These are phyloP conservation scores for Sporothrix sp. DNA, from an alignment of 2,329 filamentous ascomycete genomes.

Conservation along the genomic window DNA sequence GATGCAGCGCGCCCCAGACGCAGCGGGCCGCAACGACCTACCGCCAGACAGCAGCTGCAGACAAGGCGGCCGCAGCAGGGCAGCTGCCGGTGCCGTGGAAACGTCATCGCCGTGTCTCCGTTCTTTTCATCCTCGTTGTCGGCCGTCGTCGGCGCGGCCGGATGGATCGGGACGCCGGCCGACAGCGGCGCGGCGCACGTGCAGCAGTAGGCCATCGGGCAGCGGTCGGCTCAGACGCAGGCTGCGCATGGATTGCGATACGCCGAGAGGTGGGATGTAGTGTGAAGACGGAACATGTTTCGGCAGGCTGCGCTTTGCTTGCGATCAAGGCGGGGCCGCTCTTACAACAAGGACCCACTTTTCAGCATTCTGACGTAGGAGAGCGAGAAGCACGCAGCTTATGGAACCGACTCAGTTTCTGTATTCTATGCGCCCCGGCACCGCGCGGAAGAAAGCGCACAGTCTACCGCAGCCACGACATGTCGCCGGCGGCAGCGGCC, in stretches of 20 bases:
- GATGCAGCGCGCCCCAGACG: conserved; percentile 9
- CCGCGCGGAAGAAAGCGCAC: neutral
- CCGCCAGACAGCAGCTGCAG: conserved; percentile 60
- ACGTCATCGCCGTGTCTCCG: too few relatives aligned
- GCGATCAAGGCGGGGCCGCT: neutral
- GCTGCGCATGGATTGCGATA: too few relatives aligned
- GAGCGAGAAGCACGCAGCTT: neutral
- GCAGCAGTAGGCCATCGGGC: conserved; percentile 42
- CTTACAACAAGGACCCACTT: neutral
- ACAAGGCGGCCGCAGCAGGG: conserved; percentile 62
- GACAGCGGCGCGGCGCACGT: conserved; percentile 58
- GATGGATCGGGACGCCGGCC: conserved; percentile 20
- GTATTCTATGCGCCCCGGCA: too few relatives aligned
- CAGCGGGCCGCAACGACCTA: conserved; percentile 24
- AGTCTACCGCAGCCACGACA: conserved; percentile 14
- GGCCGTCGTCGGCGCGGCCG: conserved; percentile 19
- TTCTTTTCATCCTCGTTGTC: neutral
- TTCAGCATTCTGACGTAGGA: neutral
- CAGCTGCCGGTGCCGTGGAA: conserved; percentile 48
- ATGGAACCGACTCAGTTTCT: neutral
- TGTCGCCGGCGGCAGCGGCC: conserved; percentile 12
- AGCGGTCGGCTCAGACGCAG: too few relatives aligned
- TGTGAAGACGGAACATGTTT: neutral
- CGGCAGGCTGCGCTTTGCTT: neutral
- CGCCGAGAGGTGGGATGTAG: neutral